Evolutionary conservation across 2,329 filamentous ascomycete species (phyloP), one percentile per base, ranked within the genome.

Genomic region (Trichoderma sp.): DNA sequence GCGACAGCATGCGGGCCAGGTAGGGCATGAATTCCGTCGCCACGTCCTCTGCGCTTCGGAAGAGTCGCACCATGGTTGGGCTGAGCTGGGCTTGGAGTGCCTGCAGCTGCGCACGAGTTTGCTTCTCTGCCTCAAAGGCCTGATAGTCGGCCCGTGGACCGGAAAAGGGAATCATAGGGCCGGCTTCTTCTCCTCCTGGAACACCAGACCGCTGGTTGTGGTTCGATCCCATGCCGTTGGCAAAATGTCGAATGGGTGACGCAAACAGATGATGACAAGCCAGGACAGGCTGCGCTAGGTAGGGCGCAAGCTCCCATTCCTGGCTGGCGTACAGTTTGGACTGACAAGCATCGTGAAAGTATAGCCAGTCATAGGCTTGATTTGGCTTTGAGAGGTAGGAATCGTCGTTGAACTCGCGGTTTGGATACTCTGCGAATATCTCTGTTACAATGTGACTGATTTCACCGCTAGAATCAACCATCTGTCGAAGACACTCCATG

Each of bases 241-340:
- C 76, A 74, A 81, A 66, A 76, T 85, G 85, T 70, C 86, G 86
- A 43, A 86, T 86, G 30, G 91, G 89, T 0, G 93, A 92, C 4
- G 95, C 93, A 78, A 99, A 99, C 13, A 99, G 87, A 78, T 93
- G 87, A 79, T 99, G 97, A 78, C 97, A 98, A 4, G 93, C 96
- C 2, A 98, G 87, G 17, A 96, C 88, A 0, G 95, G 91, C 75
- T 96, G 93, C 76, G 91, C 93, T 63, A 98, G 88, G 79, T 99
- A 99, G 0, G 93, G 91, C 0, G 88, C 89, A 17, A 99, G 84
- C 80, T 99, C 96, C 93, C 96, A 99, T 70, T 97, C 95, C 79
- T 98, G 95, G 72, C 88, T 91, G n/a, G 89, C 84, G 78, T 91
- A 97, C 1, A 98, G 87, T 50, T 91, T 90, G 1, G 91, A 90